Evolutionary conservation across 2,329 filamentous ascomycete genomes (phyloP), one percentile per base, ranked within the genome.

Genomic region (Hypoxylon sp.): DNA sequence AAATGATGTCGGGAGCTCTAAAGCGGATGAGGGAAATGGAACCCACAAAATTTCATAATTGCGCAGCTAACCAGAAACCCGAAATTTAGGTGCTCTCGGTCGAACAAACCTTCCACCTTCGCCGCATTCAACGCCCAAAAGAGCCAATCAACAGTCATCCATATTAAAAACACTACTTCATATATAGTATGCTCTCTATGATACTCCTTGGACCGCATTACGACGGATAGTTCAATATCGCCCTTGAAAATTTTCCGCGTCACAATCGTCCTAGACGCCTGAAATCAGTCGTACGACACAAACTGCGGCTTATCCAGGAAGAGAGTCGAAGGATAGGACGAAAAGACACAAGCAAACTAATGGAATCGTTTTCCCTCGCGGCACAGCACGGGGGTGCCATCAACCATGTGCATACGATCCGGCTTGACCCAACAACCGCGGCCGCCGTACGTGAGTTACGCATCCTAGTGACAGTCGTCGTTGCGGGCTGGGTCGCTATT

Each of bases 331-430:
- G 5, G 29, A 50, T n/a, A 44, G 46, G 5, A 42, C 24, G n/a
- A 24, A 22, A 31, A n/a, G 13, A 19, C 19, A 51, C 33, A 53
- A 51, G 37, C 63, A 47, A 58, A 24, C 63, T 42, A 3, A 80
- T 80, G 78, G 78, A 80, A 64, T 77, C 77, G 3, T 80, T 80
- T 63, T 72, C 76, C 29, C 66, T 80, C 11, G 77, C 78, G 3
- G 77, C 78, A 33, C 69, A 75, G 55, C 78, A 80, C 54, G 75
- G 75, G n/a, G 78, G 78, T 33, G 74, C 76, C 13, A 79, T 80
- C 60, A 76, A 76, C 42, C 78, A 80, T 58, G 55, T 76, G 13
- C 78, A 80, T 68, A 72, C 75, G 13, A 70, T 80, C 61, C 74
- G 73, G 46, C 63, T 80, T 37, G 74, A 77, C 59, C 66, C 77